Conservation (phyloP, 345 rosid genomes). For the Rhizophora apiculata region DNA sequence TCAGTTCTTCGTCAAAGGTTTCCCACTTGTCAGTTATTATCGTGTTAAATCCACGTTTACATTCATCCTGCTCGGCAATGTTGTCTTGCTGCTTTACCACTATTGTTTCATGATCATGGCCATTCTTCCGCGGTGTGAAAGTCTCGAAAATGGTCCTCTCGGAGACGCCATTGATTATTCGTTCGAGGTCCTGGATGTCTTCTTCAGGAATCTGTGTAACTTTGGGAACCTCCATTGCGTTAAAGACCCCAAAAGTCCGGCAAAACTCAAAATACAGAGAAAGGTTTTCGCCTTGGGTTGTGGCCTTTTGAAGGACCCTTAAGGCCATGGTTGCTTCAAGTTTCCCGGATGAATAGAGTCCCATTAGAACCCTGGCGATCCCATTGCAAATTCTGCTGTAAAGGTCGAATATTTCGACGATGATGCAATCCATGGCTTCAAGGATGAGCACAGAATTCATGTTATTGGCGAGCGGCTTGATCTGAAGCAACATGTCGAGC, state of each 20-base stretch:
- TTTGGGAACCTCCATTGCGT: slow-evolving; percentile 45
- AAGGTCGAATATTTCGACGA: slow-evolving; percentile 55
- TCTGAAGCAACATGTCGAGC: slow-evolving; percentile 55
- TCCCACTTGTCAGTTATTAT: slow-evolving; percentile 58
- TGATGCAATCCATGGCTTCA: slow-evolving; percentile 73
- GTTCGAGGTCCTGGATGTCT: slow-evolving; percentile 46
- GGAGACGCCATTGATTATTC: slow-evolving; percentile 33
- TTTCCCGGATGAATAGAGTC: slow-evolving; percentile 35
- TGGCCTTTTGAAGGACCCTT: slow-evolving; percentile 48
- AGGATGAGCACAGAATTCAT: slow-evolving; percentile 47
- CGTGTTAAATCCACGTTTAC: slow-evolving; percentile 27
- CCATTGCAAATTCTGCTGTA: slow-evolving; percentile 58
- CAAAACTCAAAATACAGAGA: slow-evolving; percentile 48
- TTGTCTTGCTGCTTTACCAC: slow-evolving; percentile 18
- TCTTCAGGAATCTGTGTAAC: slow-evolving; percentile 41
- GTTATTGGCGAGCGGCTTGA: slow-evolving; percentile 47
- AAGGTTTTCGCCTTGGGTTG: slow-evolving; percentile 44
- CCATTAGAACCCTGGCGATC: slow-evolving; percentile 41
- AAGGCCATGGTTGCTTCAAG: slow-evolving; percentile 50
- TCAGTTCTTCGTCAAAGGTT: slow-evolving; percentile 46
- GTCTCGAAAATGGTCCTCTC: neutral
- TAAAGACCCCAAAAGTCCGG: slow-evolving; percentile 42
- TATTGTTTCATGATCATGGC: slow-evolving; percentile 1
- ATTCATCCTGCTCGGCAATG: neutral
- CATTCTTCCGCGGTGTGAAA: too few relatives aligned